phyloP scores from a whole-genome alignment of 2,329 filamentous ascomycete species.

The Pezicula neosporulosa region DNA sequence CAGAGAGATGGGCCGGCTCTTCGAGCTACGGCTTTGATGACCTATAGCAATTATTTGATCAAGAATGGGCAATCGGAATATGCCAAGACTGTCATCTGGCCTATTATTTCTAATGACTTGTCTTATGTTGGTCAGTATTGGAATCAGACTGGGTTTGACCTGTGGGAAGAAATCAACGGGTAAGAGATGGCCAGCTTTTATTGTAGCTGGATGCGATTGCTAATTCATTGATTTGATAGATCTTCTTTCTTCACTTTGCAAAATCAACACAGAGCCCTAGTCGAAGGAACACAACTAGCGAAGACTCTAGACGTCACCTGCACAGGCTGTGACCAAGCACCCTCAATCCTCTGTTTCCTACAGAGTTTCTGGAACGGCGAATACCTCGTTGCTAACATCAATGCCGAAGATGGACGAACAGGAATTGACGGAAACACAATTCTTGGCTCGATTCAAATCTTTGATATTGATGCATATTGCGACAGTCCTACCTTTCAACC shows the following conservation, averaged over 20 bases:
- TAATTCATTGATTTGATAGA: not conserved
- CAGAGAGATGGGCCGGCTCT: conserved; percentile 78
- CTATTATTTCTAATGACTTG: conserved; percentile 71
- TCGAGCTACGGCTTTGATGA: conserved; percentile 68
- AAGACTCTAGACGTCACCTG: conserved; percentile 57
- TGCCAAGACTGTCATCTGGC: conserved; percentile 58
- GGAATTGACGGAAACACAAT: conserved; percentile 72
- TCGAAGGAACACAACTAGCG: conserved; percentile 65
- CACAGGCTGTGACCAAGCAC: conserved; percentile 59
- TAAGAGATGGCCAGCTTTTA: too few species aligned
- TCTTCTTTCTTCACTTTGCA: conserved; percentile 77
- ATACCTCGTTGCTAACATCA: conserved; percentile 68
- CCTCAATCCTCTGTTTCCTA: conserved; percentile 68
- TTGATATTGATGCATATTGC: conserved; percentile 66
- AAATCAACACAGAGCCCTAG: conserved; percentile 56
- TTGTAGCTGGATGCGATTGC: too few species aligned
- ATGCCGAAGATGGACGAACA: conserved; percentile 55
- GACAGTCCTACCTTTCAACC: conserved; percentile 74
- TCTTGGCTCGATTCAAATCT: conserved; percentile 61
- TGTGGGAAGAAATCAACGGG: conserved; percentile 81
- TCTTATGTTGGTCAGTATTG: conserved; percentile 72
- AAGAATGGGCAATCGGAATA: conserved; percentile 47
- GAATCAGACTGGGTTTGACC: conserved; percentile 62
- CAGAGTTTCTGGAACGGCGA: conserved; percentile 69
- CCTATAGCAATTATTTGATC: conserved; percentile 71